These are phyloP conservation scores for Lophium mytilinum DNA, from an alignment of 495 filamentous ascomycete genomes.

Conservation along the genomic window DNA sequence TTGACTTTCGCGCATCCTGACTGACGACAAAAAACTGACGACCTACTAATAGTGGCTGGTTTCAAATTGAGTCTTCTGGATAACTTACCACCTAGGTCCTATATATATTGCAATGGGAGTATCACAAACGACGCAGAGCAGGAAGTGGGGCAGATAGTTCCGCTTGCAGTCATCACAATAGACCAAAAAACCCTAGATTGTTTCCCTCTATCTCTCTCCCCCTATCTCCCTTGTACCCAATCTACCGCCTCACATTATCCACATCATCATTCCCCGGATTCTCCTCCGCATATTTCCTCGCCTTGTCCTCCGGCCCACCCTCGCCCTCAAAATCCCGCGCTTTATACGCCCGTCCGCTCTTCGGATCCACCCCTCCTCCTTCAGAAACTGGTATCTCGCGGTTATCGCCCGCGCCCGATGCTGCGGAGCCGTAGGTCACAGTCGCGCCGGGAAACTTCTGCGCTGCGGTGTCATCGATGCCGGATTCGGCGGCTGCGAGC, in stretches of 20 bases:
- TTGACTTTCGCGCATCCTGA: no score
- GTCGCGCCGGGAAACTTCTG: constrained; percentile 39
- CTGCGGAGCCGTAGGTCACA: constrained; percentile 42
- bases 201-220: no score
- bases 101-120: no score
- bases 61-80: no score
- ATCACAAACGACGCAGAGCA: no score
- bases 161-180: no score
- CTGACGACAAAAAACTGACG: no score
- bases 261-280: constrained; percentile 41
- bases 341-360: constrained; percentile 39
- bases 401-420: constrained; percentile 44
- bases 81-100: no score
- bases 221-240: no score
- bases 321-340: constrained; percentile 44
- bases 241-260: constrained; percentile 33
- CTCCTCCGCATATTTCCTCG: constrained; percentile 31
- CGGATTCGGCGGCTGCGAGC: constrained; percentile 43
- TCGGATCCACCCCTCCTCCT: constrained; percentile 42
- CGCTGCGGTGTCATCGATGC: constrained; percentile 42
- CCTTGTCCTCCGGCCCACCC: constrained; percentile 47
- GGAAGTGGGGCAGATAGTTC: no score
- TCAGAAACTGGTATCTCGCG: constrained; percentile 46
- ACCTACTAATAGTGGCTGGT: no score
- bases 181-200: no score